Evolutionary conservation across 805 yeast species (phyloP).

Genomic region (Isabelozyma pseudorhagii): DNA sequence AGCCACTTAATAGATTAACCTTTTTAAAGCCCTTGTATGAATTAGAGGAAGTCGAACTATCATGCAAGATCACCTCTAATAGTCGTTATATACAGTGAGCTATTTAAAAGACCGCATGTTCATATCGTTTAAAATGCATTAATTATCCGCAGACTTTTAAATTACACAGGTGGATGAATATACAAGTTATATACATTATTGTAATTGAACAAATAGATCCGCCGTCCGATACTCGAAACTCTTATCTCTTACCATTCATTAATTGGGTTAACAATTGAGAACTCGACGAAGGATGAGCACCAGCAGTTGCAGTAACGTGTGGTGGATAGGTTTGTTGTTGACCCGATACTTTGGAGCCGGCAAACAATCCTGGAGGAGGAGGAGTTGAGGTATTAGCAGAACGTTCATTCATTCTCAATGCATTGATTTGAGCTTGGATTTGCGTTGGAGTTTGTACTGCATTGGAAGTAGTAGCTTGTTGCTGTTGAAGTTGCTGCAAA

Average conservation of each 20-base stretch:
- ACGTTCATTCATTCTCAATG: constrained; percentile 30
- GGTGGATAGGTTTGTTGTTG: constrained; percentile 6
- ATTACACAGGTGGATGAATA: too few relatives aligned
- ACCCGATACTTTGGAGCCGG: constrained; percentile 11
- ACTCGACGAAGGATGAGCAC: constrained; percentile 47
- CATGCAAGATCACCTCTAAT: too few relatives aligned
- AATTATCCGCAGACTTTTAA: too few relatives aligned
- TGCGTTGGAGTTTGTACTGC: constrained; percentile 8
- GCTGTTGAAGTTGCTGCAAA: constrained; percentile 35
- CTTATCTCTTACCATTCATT: constrained; percentile 68
- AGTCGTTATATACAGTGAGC: too few relatives aligned
- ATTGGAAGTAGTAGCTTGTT: constrained; percentile 25
- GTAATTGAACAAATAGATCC: too few relatives aligned
- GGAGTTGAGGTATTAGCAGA: constrained; percentile 47
- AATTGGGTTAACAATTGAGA: constrained; percentile 81
- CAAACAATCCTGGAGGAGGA: constrained; percentile 72
- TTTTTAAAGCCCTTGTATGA: too few relatives aligned
- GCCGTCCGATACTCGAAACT: neutral
- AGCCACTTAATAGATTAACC: too few relatives aligned
- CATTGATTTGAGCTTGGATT: constrained; percentile 21
- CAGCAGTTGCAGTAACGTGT: constrained; percentile 8
- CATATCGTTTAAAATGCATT: too few relatives aligned
- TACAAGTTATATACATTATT: too few relatives aligned
- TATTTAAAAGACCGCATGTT: too few relatives aligned
- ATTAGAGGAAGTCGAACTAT: too few relatives aligned